These are phyloP conservation scores for Centaurea solstitialis DNA, from an alignment of 129 eudicot species.

Conservation along the genomic window DNA sequence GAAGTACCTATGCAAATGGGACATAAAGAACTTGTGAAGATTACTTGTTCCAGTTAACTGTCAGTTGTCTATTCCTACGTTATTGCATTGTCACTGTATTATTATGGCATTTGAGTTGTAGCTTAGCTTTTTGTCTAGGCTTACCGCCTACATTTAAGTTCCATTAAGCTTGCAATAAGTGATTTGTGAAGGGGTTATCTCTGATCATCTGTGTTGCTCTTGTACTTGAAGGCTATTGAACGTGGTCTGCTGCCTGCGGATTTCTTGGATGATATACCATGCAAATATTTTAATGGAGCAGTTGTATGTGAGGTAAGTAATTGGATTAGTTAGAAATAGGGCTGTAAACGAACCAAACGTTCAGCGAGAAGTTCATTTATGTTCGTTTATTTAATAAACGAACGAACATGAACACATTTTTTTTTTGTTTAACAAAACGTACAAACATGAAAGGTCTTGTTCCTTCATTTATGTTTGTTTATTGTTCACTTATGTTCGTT, in stretches of 20 bases:
- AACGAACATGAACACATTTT: too few relatives aligned
- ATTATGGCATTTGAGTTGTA: not conserved
- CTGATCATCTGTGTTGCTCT: not conserved
- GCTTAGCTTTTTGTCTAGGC: not conserved
- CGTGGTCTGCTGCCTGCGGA: conserved; percentile 85
- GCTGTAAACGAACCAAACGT: too few relatives aligned
- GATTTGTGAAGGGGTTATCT: conserved; percentile 4
- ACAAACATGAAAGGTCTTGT: too few relatives aligned
- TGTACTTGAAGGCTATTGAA: conserved; percentile 76
- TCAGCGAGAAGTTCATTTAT: too few relatives aligned
- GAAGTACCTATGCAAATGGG: not conserved
- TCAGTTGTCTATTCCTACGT: not conserved
- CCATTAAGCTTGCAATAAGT: not conserved
- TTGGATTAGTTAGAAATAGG: not conserved
- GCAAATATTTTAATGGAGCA: conserved; percentile 76
- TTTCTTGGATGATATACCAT: conserved; percentile 91
- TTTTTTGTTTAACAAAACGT: too few relatives aligned
- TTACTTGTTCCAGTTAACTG: conserved; percentile 1
- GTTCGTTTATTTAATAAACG: too few relatives aligned
- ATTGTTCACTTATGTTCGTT: too few relatives aligned
- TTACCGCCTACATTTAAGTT: not conserved
- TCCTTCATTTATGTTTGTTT: too few relatives aligned
- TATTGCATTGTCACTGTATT: not conserved
- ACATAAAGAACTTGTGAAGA: not conserved
- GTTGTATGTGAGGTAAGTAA: conserved; percentile 79